phyloP scores from a whole-genome alignment of 495 filamentous ascomycete species.

The Xylaria curta region DNA sequence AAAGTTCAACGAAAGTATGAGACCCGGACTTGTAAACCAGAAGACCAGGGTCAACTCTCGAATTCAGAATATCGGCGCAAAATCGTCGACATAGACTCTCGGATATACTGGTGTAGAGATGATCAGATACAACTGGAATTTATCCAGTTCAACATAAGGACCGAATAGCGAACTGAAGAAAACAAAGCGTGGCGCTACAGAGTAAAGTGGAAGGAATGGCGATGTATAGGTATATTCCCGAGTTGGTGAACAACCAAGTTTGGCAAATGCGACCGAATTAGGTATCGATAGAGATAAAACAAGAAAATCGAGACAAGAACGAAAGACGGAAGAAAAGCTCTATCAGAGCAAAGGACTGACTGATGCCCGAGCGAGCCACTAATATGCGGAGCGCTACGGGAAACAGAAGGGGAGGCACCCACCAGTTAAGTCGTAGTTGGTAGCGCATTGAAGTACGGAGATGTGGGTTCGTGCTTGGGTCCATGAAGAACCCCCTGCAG shows the following conservation, averaged over 20 bases:
- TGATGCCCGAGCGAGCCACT: constrained; percentile 20
- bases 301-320: not conserved
- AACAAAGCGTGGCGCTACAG: not conserved
- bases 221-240: constrained; percentile 7
- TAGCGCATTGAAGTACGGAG: constrained; percentile 13
- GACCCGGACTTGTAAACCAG: too few species aligned
- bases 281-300: constrained; percentile 13
- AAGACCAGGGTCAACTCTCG: not conserved
- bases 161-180: not conserved
- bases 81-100: not conserved
- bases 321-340: constrained; percentile 10
- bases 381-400: constrained; percentile 6
- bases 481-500: constrained; percentile 18
- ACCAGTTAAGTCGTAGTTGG: constrained; percentile 5
- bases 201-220: constrained; percentile 3
- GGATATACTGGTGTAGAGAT: not conserved
- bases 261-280: constrained; percentile 6
- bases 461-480: constrained; percentile 3
- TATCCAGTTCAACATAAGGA: not conserved
- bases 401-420: constrained; percentile 15
- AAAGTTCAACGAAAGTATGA: constrained; percentile 9
- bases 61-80: not conserved
- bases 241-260: not conserved
- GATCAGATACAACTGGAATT: not conserved
- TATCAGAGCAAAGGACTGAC: constrained; percentile 12